These are phyloP conservation scores for Paxillus ammoniavirescens DNA, from an alignment of 768 basidiomycete genomes.

Conservation along the genomic window DNA sequence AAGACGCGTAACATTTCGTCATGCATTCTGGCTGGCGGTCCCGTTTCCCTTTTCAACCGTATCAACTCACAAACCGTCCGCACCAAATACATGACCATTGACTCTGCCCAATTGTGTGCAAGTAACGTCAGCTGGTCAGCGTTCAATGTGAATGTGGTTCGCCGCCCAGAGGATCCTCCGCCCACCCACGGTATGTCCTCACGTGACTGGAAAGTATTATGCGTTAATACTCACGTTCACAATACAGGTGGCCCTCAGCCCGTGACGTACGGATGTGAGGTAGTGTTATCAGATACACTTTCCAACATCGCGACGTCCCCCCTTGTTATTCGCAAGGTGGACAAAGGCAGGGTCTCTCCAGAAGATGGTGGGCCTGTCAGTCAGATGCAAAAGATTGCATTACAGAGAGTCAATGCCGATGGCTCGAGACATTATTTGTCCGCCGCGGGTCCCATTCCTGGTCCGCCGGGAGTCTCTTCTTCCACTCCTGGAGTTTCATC, in stretches of 20 bases:
- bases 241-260: slow-evolving; percentile 66
- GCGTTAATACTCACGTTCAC: slow-evolving; percentile 39
- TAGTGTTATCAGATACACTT: slow-evolving; percentile 79
- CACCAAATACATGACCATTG: slow-evolving; percentile 96
- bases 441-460: slow-evolving; percentile 82
- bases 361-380: slow-evolving; percentile 92
- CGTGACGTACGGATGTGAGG: slow-evolving; percentile 89
- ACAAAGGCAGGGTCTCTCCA: slow-evolving; percentile 82
- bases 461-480: slow-evolving; percentile 66
- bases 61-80: slow-evolving; percentile 97
- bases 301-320: slow-evolving; percentile 86
- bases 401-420: slow-evolving; percentile 79
- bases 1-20: slow-evolving; percentile 91
- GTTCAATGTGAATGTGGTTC: slow-evolving; percentile 89
- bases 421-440: slow-evolving; percentile 86
- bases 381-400: slow-evolving; percentile 95
- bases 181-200: slow-evolving; percentile 61
- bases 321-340: slow-evolving; percentile 87
- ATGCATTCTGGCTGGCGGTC: slow-evolving; percentile 86
- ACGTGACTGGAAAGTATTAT: slow-evolving; percentile 47
- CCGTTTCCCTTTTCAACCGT: slow-evolving; percentile 91
- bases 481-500: slow-evolving; percentile 75
- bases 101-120: slow-evolving; percentile 79
- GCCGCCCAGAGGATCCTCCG: slow-evolving; percentile 62
- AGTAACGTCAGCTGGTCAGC: slow-evolving; percentile 92